phyloP scores from a whole-genome alignment of 768 basidiomycete species.

The Tulasnella sp. region DNA sequence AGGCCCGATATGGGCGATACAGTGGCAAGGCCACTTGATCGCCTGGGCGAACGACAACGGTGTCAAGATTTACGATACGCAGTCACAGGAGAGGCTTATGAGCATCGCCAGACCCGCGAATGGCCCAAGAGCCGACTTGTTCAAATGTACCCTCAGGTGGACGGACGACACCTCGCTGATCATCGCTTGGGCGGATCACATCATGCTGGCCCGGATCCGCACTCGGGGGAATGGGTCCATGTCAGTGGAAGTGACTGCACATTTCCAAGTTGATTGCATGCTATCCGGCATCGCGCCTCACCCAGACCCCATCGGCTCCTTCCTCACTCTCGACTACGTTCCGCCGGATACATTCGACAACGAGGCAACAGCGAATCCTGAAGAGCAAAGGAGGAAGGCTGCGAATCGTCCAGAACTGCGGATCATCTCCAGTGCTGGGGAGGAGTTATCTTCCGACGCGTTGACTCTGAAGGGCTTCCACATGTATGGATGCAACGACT shows the following conservation, averaged over 20 bases:
- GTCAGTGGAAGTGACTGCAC: slow-evolving; percentile 76
- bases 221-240: slow-evolving; percentile 28
- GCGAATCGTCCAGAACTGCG: slow-evolving; percentile 91
- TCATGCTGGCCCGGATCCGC: slow-evolving; percentile 79
- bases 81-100: slow-evolving; percentile 63
- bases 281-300: slow-evolving; percentile 83
- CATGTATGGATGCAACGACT: slow-evolving; percentile 87
- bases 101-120: slow-evolving; percentile 74
- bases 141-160: slow-evolving; percentile 88
- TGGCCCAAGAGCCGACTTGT: slow-evolving; percentile 86
- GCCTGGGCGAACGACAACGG: slow-evolving; percentile 96
- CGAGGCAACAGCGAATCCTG: slow-evolving; percentile 53
- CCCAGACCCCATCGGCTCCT: slow-evolving; percentile 41
- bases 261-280: slow-evolving; percentile 93
- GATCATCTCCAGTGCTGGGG: slow-evolving; percentile 78
- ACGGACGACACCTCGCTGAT: slow-evolving; percentile 84
- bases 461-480: slow-evolving; percentile 69
- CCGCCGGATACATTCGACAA: slow-evolving; percentile 67
- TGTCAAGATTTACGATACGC: slow-evolving; percentile 85
- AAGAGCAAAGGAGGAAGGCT: slow-evolving; percentile 64
- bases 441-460: slow-evolving; percentile 79
- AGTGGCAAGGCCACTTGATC: slow-evolving; percentile 77
- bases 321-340: slow-evolving; percentile 80
- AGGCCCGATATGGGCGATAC: slow-evolving; percentile 87
- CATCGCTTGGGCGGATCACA: slow-evolving; percentile 86